These are phyloP conservation scores for Skeletonema marinoi DNA, from an alignment of 108 stramenopile genomes.

Conservation along the genomic window DNA sequence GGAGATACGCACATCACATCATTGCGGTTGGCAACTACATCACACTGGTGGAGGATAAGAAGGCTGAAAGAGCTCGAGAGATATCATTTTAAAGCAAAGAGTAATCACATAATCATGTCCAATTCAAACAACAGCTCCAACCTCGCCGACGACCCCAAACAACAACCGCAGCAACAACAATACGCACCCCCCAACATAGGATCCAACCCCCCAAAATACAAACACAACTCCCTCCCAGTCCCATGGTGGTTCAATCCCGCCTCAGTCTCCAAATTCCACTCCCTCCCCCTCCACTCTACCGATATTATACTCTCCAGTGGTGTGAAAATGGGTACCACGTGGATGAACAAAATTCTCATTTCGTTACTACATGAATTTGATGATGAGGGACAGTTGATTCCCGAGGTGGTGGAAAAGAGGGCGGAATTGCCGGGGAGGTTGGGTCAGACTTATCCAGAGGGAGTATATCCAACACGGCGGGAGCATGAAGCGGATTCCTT, in stretches of 20 bases:
- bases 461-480: conserved; percentile 6
- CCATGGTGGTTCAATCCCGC: conserved; percentile 36
- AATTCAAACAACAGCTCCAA: neutral
- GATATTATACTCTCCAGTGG: conserved; percentile 30
- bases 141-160: neutral
- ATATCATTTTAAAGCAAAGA: too few species aligned
- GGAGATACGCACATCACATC: too few species aligned
- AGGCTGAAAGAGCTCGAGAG: too few species aligned
- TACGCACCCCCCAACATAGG: neutral
- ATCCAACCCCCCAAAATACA: conserved; percentile 20
- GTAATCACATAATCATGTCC: neutral
- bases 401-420: neutral
- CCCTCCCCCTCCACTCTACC: neutral
- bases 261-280: conserved; percentile 12
- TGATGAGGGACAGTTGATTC: conserved; percentile 3
- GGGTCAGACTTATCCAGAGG: conserved; percentile 41
- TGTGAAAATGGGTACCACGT: conserved; percentile 47
- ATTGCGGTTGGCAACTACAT: too few species aligned
- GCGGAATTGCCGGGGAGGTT: neutral
- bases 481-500: conserved; percentile 2
- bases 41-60: too few species aligned
- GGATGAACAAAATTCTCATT: conserved; percentile 23
- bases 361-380: conserved; percentile 19
- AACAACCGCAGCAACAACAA: neutral
- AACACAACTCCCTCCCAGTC: conserved; percentile 19